Base-by-base conservation (phyloP, 2,329 filamentous ascomycete species). In the Xylaria sp. region DNA sequence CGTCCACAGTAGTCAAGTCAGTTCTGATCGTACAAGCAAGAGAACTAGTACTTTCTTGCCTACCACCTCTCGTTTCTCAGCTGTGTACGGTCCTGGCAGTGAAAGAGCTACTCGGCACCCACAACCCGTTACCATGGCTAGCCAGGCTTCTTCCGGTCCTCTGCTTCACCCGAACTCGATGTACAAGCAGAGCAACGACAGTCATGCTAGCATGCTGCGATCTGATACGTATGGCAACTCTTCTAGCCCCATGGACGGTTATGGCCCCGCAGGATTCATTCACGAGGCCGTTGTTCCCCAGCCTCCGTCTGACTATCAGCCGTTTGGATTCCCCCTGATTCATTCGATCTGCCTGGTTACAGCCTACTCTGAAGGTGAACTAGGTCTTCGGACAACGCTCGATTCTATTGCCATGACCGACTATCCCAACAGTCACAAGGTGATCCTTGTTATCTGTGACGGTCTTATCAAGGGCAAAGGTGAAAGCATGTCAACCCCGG, bases 341-440 rank as follows among this genome's bases (percentile, higher is more conserved):
- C 94, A 99, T 75, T 83, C 90, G 0, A 92, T 99, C 71, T 97
- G 93, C 74, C 77, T 99, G 65, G 92, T 99, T 54, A 99, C 95
- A 30, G 92, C 92, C 16, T 99, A 99, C 74, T 99, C 94, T 0
- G 94, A 99, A 78, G 94, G 94, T 66, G 91, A 89, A 65, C 89
- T 96, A 61, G 94, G 93, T 70, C 84, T 99, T 58, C 89, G 94
- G 52, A 96, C 92, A 0, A 99, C 94, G 0, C 79, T 99, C 34
- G 92, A 99, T 76, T 99, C 94, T 0, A 89, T 99, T 72, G 94
- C 93, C 54, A 96, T 91, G 76, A 99, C 94, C 2, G 95, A 99
- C 74, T 99, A 99, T 69, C 94, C 94, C 54, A 99, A 99, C 81
- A 97, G 93, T 74, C 95, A 99, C 82, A 99, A 99, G 77, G 85